phyloP scores from a whole-genome alignment of 2,329 filamentous ascomycete genomes.

The Talaromyces marneffei region DNA sequence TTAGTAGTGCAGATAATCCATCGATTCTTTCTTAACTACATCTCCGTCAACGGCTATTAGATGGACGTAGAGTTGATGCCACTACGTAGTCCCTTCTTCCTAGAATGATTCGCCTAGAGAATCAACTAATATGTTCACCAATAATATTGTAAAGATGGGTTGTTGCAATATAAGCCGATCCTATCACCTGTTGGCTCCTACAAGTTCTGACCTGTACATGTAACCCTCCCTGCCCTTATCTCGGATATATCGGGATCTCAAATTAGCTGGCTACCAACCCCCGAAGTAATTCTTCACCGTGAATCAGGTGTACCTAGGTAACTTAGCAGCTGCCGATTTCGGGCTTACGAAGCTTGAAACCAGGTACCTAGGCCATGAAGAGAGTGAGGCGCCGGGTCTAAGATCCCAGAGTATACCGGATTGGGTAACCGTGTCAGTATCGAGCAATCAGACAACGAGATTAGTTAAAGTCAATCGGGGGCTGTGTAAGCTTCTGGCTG shows the following conservation, averaged over 20 bases:
- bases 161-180: background rate
- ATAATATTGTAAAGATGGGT: background rate
- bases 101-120: too few species aligned
- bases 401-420: background rate
- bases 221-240: background rate
- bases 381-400: background rate
- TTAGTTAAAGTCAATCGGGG: background rate
- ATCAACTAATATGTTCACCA: too few species aligned
- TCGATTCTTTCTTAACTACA: background rate
- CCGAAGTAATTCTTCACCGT: background rate
- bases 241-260: background rate
- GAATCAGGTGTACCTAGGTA: too few species aligned
- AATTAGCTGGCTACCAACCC: background rate
- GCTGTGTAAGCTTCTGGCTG: conserved; percentile 1
- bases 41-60: background rate
- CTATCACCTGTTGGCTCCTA: background rate
- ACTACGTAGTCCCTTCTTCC: background rate
- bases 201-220: background rate
- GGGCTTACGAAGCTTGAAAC: background rate
- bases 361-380: background rate
- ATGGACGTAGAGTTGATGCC: background rate
- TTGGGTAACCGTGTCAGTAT: background rate
- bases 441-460: background rate
- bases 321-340: background rate
- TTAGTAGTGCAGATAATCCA: too few species aligned